Evolutionary conservation across 2,329 filamentous ascomycete genomes (phyloP).

Genomic region (Erysiphe pulchra): DNA sequence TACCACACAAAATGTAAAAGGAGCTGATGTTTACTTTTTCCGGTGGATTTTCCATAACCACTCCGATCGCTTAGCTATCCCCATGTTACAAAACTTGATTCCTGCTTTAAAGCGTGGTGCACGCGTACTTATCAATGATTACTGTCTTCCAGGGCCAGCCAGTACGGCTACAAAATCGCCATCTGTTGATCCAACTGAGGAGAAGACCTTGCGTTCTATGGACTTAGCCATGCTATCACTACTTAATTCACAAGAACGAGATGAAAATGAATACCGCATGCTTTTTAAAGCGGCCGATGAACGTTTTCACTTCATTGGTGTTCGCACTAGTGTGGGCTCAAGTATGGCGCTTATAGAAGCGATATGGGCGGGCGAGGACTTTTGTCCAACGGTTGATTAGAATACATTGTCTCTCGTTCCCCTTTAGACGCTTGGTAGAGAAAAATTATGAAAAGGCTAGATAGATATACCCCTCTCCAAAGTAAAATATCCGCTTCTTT

Average conservation of each 20-base stretch:
- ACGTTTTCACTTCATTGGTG: slow-evolving; percentile 20
- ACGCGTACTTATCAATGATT: slow-evolving; percentile 18
- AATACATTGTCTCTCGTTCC: too few species aligned
- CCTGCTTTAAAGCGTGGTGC: slow-evolving; percentile 29
- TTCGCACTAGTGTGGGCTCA: slow-evolving; percentile 17
- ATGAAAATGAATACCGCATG: slow-evolving; percentile 19
- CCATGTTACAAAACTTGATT: slow-evolving; percentile 23
- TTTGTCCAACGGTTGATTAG: too few species aligned
- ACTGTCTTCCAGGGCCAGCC: slow-evolving; percentile 18
- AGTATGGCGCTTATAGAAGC: slow-evolving; percentile 24
- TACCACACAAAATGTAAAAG: slow-evolving; percentile 24
- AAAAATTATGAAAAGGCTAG: too few species aligned
- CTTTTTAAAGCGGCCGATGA: slow-evolving; percentile 19
- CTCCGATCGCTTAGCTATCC: slow-evolving; percentile 24
- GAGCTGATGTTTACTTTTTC: slow-evolving; percentile 31
- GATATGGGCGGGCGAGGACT: slow-evolving; percentile 17
- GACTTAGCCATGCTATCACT: slow-evolving; percentile 26
- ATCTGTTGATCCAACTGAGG: slow-evolving; percentile 11
- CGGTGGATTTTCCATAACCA: slow-evolving; percentile 37
- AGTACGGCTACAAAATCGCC: slow-evolving; percentile 15
- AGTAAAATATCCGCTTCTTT: too few species aligned
- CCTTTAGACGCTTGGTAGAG: too few species aligned
- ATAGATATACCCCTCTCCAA: too few species aligned
- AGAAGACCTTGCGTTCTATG: slow-evolving; percentile 22
- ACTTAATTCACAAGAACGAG: slow-evolving; percentile 25